Conservation (phyloP, 2,329 filamentous ascomycete species). For the Aureobasidium sp. region DNA sequence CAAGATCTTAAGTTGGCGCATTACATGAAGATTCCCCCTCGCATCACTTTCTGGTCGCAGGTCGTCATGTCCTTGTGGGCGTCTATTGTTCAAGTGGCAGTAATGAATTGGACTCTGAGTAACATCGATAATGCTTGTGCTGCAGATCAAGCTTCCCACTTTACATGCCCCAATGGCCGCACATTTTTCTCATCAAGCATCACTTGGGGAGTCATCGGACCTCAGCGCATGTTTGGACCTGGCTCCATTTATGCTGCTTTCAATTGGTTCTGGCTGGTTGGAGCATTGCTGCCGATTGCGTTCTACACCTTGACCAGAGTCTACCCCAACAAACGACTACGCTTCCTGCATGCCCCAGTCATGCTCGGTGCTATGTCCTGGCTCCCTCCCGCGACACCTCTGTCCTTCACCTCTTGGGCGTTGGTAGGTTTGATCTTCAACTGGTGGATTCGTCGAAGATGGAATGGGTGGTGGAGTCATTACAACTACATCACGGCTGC, state of each 20-base stretch:
- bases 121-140: constrained; percentile 74
- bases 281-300: constrained; percentile 64
- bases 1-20: constrained; percentile 80
- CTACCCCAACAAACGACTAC: constrained; percentile 16
- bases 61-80: constrained; percentile 69
- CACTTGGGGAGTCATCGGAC: constrained; percentile 79
- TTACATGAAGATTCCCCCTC: constrained; percentile 82
- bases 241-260: constrained; percentile 55
- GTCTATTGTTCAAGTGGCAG: constrained; percentile 71
- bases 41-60: constrained; percentile 70
- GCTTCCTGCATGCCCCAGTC: neutral
- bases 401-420: neutral
- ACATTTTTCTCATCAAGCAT: constrained; percentile 89
- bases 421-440: neutral
- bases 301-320: constrained; percentile 56
- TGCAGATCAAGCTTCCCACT: constrained; percentile 69
- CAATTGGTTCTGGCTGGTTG: constrained; percentile 70
- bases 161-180: constrained; percentile 77
- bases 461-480: neutral
- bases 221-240: constrained; percentile 71
- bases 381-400: neutral
- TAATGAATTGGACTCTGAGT: constrained; percentile 84
- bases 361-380: constrained; percentile 2
- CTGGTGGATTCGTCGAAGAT: neutral
- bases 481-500: constrained; percentile 3